A percentile compares a stretch with the other conserved stretches of the same genome.
phyloP scores from a whole-genome alignment of 371 early-diverging fungal genomes.

The Lichtheimia corymbifera region DNA sequence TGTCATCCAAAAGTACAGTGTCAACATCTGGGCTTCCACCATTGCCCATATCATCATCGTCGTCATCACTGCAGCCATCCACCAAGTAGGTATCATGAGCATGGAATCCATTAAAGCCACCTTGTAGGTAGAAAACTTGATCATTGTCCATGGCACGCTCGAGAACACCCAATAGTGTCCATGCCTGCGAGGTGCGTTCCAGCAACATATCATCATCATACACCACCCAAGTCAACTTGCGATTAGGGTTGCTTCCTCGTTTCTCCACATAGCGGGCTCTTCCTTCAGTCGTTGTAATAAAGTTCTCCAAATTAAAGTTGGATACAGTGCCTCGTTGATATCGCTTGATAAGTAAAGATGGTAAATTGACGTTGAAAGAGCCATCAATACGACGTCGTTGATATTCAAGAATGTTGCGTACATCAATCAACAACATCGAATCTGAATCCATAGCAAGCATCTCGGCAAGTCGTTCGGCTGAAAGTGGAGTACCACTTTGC shows the following conservation, averaged over 20 bases:
- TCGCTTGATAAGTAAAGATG: slow-evolving; percentile 60
- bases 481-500: slow-evolving; percentile 18
- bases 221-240: slow-evolving; percentile 41
- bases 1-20: not conserved
- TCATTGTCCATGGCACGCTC: slow-evolving; percentile 35
- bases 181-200: slow-evolving; percentile 55
- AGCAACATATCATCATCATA: slow-evolving; percentile 58
- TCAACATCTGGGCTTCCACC: slow-evolving; percentile 7
- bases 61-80: slow-evolving; percentile 14
- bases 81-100: slow-evolving; percentile 4
- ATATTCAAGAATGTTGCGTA: slow-evolving; percentile 45
- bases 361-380: slow-evolving; percentile 65
- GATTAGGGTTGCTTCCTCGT: slow-evolving; percentile 4
- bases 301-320: slow-evolving; percentile 62
- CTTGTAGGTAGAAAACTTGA: slow-evolving; percentile 31
- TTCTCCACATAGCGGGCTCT: slow-evolving; percentile 41
- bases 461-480: slow-evolving; percentile 21
- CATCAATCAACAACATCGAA: slow-evolving; percentile 42
- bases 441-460: slow-evolving; percentile 13
- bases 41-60: not conserved
- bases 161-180: slow-evolving; percentile 62
- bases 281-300: slow-evolving; percentile 65
- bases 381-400: slow-evolving; percentile 36
- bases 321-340: slow-evolving; percentile 61
- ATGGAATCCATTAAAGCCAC: slow-evolving; percentile 39